Base-by-base conservation (phyloP, 2,329 filamentous ascomycete genomes). In the Nannizziopsis arthrosporioides region DNA sequence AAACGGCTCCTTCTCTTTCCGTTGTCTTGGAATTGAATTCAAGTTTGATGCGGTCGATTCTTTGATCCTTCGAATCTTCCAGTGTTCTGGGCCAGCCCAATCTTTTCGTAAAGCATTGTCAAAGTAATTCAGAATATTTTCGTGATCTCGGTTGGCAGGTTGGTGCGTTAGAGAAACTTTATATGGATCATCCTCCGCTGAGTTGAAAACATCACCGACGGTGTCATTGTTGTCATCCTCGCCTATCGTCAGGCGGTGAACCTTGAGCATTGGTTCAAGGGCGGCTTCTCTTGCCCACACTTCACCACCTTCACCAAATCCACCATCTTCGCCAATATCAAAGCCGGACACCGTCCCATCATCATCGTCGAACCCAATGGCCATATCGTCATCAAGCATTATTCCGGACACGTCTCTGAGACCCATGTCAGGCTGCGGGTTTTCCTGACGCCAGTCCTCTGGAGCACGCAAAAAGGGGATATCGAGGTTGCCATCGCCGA, bases 81-180 rank as follows among this genome's bases (percentile, higher is more conserved):
- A 98, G 67, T 98, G 92, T 64, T 96, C 92, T n/a, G 92, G 90
- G 42, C 88, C 93, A 5, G 84, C 83, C 90, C 92, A 98, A 60
- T 95, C 95, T 75, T 94, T 96, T 63, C 92, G 86, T 38, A 96
- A 70, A 2, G 90, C 89, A 60, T 94, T 87, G 64, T 98, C 92
- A 61, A 98, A 98, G 69, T 96, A 98, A 61, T 85, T 84, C n/a
- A 98, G 75, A 50, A 98, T 94, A 59, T 94, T 90, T 57, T 96
- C 87, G 61, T 95, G 88, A 63, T 83, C 72, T 38, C 68, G 69
- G 51, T 86, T 85, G 44, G 75, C 74, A 47, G 80, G 79, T 44
- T 77, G 74, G 56, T 84, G 83, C 36, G 78, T 78, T 70, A 94
- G 80, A n/a, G 84, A 84, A 11, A 95, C 77, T 18, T 82, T 75